Conservation (phyloP, 2,329 filamentous ascomycete genomes). For the Sclerotinia borealis region DNA sequence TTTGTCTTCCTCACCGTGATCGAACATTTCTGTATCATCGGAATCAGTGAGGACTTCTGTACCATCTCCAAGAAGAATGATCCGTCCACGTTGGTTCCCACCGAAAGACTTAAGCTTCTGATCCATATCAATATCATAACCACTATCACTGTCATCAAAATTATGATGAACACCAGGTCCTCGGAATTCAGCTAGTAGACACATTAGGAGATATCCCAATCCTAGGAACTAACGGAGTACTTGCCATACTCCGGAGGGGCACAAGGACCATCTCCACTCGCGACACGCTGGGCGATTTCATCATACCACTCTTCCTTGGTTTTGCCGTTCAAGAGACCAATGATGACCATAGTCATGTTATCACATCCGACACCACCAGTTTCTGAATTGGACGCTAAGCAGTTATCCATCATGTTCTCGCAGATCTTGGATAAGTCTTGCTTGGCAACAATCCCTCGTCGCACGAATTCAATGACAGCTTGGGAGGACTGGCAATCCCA, state of each 20-base stretch:
- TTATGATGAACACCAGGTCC: constrained; percentile 77
- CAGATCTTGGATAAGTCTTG: constrained; percentile 93
- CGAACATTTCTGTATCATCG: constrained; percentile 90
- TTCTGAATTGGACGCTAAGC: constrained; percentile 93
- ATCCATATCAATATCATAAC: constrained; percentile 70
- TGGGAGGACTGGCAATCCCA: constrained; percentile 99
- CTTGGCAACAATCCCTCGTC: constrained; percentile 92
- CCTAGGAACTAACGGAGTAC: constrained; percentile 21
- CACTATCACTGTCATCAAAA: constrained; percentile 72
- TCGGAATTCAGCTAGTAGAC: constrained; percentile 68
- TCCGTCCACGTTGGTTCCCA: constrained; percentile 69
- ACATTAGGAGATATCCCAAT: constrained; percentile 23
- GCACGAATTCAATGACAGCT: constrained; percentile 92
- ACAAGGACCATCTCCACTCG: constrained; percentile 94
- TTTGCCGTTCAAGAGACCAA: constrained; percentile 85
- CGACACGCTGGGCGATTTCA: constrained; percentile 86
- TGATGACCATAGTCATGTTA: constrained; percentile 97
- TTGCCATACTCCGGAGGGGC: constrained; percentile 98
- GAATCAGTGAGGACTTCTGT: constrained; percentile 86
- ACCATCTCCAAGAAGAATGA: constrained; percentile 93
- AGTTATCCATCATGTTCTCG: constrained; percentile 99
- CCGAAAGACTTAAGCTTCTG: constrained; percentile 57
- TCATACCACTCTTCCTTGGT: constrained; percentile 98
- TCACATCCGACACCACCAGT: constrained; percentile 97
- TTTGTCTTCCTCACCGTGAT: constrained; percentile 78